These are phyloP conservation scores for Calocybe cyanea DNA, from an alignment of 768 basidiomycete species.

Conservation along the genomic window DNA sequence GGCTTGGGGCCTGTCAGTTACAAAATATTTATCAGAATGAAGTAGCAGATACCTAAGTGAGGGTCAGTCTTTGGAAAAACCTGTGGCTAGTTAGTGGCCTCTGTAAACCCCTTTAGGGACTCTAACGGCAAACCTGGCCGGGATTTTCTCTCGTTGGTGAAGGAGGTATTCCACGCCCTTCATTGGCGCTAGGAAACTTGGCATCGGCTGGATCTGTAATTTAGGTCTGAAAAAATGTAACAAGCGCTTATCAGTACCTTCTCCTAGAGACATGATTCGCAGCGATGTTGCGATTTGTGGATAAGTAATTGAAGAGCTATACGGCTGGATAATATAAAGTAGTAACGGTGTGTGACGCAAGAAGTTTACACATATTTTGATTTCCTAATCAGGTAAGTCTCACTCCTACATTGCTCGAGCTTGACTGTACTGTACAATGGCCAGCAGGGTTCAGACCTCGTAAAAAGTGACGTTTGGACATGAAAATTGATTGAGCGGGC, in stretches of 20 bases:
- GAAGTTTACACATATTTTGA: conserved; percentile 11
- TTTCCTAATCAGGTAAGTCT: no score
- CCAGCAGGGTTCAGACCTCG: no score
- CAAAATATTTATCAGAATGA: neutral
- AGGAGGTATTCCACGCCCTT: conserved; percentile 33
- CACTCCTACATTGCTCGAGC: no score
- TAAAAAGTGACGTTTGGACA: no score
- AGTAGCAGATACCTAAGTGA: conserved; percentile 24
- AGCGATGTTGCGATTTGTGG: neutral
- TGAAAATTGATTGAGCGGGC: no score
- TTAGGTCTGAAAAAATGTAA: neutral
- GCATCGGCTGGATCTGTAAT: conserved; percentile 25
- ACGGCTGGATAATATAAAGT: neutral
- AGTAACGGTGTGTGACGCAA: conserved; percentile 12
- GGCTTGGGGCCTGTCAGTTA: conserved; percentile 6
- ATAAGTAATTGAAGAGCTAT: neutral
- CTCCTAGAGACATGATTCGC: conserved; percentile 21
- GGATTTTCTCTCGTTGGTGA: conserved; percentile 44
- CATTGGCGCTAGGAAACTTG: conserved; percentile 35
- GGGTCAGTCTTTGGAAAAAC: conserved; percentile 47
- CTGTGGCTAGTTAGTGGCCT: conserved; percentile 19
- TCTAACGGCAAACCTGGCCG: conserved; percentile 28
- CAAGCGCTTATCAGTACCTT: conserved; percentile 17
- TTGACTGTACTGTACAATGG: no score
- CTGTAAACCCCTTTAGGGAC: neutral